A percentile compares a stretch with the other conserved stretches of the same genome.
Evolutionary conservation across 441 rosid species (phyloP).

Genomic region (Corymbia citriodora): DNA sequence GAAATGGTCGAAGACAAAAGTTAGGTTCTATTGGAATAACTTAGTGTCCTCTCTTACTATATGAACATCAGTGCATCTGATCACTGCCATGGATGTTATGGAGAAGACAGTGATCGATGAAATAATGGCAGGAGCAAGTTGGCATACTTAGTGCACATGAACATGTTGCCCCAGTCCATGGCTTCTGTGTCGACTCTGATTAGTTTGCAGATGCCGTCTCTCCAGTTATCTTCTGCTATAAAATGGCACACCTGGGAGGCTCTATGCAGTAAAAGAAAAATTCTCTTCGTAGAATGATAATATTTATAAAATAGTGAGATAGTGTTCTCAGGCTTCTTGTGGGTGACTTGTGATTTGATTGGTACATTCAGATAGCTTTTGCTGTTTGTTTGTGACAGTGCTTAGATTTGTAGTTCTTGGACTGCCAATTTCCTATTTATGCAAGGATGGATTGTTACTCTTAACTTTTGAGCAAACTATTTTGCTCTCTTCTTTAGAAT

Average conservation of each 20-base stretch:
- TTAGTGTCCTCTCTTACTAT: neutral
- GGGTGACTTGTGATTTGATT: neutral
- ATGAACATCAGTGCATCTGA: neutral
- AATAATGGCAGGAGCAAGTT: neutral
- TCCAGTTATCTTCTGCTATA: neutral
- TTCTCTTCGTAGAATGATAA: neutral
- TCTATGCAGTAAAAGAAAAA: neutral
- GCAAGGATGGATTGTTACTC: neutral
- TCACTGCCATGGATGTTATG: neutral
- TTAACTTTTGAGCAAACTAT: neutral
- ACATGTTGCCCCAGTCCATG: too few species aligned
- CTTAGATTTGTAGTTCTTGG: neutral
- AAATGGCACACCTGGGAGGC: neutral
- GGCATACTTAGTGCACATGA: neutral
- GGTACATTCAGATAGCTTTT: neutral
- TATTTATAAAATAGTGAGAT: neutral
- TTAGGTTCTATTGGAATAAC: neutral
- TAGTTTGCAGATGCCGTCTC: neutral
- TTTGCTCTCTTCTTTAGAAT: neutral
- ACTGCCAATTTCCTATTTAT: neutral
- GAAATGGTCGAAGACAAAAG: neutral
- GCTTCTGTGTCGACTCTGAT: neutral
- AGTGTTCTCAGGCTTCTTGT: neutral
- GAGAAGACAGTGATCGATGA: neutral
- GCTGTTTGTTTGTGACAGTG: neutral